These are phyloP conservation scores for Penium margaritaceum DNA, from an alignment of 139 green algal genomes.

Conservation along the genomic window DNA sequence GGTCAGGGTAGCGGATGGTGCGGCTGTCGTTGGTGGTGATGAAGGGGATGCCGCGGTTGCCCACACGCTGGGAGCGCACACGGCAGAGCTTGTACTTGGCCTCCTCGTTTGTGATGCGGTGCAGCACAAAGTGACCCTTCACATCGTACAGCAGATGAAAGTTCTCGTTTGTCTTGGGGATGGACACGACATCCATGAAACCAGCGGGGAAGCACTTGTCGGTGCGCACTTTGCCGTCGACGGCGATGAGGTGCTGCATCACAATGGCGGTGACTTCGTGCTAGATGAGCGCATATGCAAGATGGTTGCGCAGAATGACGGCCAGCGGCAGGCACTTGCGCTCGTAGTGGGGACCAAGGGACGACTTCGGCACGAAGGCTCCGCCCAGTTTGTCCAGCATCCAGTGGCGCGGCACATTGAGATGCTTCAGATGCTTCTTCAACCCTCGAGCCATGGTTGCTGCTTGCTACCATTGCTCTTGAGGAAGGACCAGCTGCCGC, in stretches of 20 bases:
- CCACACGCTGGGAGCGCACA: conserved; percentile 62
- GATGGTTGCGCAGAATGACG: conserved; percentile 91
- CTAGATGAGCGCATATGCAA: conserved; percentile 98
- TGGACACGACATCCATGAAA: conserved; percentile 94
- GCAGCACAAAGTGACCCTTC: conserved; percentile 95
- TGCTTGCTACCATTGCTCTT: too few relatives aligned
- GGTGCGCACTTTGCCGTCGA: conserved; percentile 94
- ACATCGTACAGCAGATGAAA: conserved; percentile 89
- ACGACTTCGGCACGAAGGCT: conserved; percentile 96
- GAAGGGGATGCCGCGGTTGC: conserved; percentile 88
- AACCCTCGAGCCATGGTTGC: conserved; percentile 51
- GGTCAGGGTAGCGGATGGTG: conserved; percentile 97
- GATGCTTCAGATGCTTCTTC: conserved; percentile 99
- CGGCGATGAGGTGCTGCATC: conserved; percentile 91
- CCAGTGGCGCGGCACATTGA: conserved; percentile 96
- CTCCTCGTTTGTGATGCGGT: conserved; percentile 92
- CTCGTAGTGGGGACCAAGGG: conserved; percentile 85
- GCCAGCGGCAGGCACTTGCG: conserved; percentile 95
- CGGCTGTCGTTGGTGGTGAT: conserved; percentile 89
- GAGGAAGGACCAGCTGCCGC: too few relatives aligned
- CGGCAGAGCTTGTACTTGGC: conserved; percentile 96
- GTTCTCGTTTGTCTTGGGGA: conserved; percentile 88
- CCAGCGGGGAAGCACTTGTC: conserved; percentile 90
- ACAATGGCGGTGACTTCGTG: conserved; percentile 91
- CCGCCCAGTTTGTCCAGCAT: conserved; percentile 99